Percentiles rank a stretch among this genome's conserved stretches.
Conservation (phyloP, 192 early-diverging fungal species). For the Coemansia sp. region DNA sequence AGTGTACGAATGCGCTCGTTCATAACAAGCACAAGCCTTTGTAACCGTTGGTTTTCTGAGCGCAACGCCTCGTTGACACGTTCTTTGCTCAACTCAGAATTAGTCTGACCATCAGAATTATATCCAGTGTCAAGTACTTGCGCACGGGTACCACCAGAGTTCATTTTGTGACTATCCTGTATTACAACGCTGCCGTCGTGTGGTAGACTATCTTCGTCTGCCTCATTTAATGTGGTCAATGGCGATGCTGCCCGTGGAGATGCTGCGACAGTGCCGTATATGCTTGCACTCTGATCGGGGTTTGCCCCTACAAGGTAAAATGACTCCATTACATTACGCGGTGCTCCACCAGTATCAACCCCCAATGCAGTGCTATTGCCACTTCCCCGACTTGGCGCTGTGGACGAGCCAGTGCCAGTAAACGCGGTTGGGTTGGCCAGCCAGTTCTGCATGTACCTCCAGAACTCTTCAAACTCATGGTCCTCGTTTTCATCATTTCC, state of each 20-base stretch:
- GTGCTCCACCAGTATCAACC: slow-evolving; percentile 6
- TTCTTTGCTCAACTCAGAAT: background rate
- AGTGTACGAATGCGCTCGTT: slow-evolving; percentile 43
- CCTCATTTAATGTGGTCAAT: slow-evolving; percentile 22
- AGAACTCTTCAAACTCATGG: slow-evolving; percentile 53
- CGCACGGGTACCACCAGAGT: background rate
- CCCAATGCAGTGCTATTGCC: background rate
- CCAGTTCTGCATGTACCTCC: slow-evolving; percentile 57
- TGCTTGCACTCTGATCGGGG: slow-evolving; percentile 36
- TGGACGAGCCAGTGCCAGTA: slow-evolving; percentile 20
- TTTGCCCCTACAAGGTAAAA: slow-evolving; percentile 50
- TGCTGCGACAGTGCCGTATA: slow-evolving; percentile 22
- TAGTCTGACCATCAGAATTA: background rate
- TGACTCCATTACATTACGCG: slow-evolving; percentile 48
- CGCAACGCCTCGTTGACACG: slow-evolving; percentile 2
- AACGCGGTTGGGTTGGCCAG: slow-evolving; percentile 48
- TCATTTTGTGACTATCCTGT: background rate
- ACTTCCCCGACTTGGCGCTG: slow-evolving; percentile 4
- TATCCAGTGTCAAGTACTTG: background rate
- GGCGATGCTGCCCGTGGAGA: slow-evolving; percentile 20
- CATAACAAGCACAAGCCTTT: slow-evolving; percentile 21
- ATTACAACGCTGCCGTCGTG: background rate
- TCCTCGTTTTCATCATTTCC: slow-evolving; percentile 21
- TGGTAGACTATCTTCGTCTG: slow-evolving; percentile 15
- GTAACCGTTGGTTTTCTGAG: slow-evolving; percentile 36